A percentile compares a stretch with the other conserved stretches of the same genome.
These are phyloP conservation scores for Scalesia atractyloides DNA, from an alignment of 129 eudicot species.

Conservation along the genomic window DNA sequence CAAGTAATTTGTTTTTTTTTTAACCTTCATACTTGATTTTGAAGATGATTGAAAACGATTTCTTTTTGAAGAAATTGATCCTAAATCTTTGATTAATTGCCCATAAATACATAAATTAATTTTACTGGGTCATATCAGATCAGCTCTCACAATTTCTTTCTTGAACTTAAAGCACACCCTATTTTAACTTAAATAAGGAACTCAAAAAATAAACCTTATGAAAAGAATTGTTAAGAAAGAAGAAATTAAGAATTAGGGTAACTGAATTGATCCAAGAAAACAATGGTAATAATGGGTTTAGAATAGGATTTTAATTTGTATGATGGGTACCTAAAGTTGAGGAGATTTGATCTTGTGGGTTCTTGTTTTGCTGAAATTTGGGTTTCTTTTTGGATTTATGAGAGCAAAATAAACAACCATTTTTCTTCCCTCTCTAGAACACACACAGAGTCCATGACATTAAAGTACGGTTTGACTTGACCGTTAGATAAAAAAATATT, in stretches of 20 bases:
- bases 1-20: too few species aligned
- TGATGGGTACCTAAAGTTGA: constrained; percentile 53
- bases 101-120: constrained; percentile 14
- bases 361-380: constrained; percentile 46
- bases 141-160: constrained; percentile 32
- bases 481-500: too few species aligned
- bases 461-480: too few species aligned
- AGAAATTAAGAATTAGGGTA: constrained; percentile 8
- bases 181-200: neutral
- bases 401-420: constrained; percentile 63
- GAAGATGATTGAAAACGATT: too few species aligned
- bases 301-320: constrained; percentile 12
- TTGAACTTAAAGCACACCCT: constrained; percentile 25
- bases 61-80: too few species aligned
- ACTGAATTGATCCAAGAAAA: constrained; percentile 16
- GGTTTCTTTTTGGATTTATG: constrained; percentile 60
- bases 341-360: constrained; percentile 78
- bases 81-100: neutral
- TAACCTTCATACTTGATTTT: too few species aligned
- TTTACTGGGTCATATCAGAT: constrained; percentile 30
- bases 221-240: neutral
- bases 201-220: neutral
- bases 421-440: constrained; percentile 31
- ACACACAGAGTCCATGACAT: constrained; percentile 12
- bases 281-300: constrained; percentile 30